Conservation (phyloP, 306 rosid species). For the Vachellia collinsii region DNA sequence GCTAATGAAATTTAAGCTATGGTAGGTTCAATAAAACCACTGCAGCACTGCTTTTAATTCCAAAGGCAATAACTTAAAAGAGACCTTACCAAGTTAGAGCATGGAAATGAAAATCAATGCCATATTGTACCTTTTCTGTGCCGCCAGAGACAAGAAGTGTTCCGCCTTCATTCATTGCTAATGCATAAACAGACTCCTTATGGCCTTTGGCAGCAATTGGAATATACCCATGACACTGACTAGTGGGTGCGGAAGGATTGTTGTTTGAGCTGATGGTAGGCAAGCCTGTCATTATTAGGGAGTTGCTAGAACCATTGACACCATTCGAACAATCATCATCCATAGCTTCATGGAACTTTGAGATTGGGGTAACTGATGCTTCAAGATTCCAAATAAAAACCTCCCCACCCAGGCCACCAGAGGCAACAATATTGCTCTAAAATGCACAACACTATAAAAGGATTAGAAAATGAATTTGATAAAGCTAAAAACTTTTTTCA, state of each 20-base stretch:
- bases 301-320: constrained; percentile 66
- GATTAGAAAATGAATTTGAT: constrained; percentile 70
- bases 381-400: constrained; percentile 94
- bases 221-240: constrained; percentile 76
- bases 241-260: constrained; percentile 61
- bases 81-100: constrained; percentile 27
- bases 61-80: constrained; percentile 11
- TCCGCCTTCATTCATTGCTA: constrained; percentile 91
- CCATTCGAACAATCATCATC: constrained; percentile 74
- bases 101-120: constrained; percentile 34
- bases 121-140: constrained; percentile 81
- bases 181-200: constrained; percentile 96
- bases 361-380: constrained; percentile 64
- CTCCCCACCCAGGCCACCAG: constrained; percentile 99
- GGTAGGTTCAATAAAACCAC: background rate
- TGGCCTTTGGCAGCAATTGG: constrained; percentile 92
- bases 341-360: constrained; percentile 63
- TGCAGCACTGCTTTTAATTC: background rate
- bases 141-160: constrained; percentile 95
- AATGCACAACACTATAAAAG: constrained; percentile 84
- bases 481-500: constrained; percentile 38
- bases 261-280: constrained; percentile 79
- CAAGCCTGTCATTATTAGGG: constrained; percentile 60
- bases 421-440: constrained; percentile 98
- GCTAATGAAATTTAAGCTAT: constrained; percentile 6